These are phyloP conservation scores for Cymbopogon flexuosus DNA, from an alignment of 202 grass and related monocot genomes.

Conservation along the genomic window DNA sequence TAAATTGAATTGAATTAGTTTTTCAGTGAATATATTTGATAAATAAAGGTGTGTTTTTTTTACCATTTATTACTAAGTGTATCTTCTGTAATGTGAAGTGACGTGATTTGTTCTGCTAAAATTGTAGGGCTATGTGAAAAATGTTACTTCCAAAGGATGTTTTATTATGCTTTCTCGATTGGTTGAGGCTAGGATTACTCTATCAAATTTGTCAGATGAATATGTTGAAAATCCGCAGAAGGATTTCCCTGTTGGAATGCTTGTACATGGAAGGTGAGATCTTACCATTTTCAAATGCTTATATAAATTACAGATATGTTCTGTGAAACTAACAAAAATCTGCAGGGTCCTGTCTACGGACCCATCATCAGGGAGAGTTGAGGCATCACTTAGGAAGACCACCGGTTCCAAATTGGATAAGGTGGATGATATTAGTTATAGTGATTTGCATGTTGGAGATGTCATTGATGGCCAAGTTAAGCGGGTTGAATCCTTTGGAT, in stretches of 20 bases:
- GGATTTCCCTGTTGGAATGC: slow-evolving; percentile 75
- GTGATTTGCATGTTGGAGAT: slow-evolving; percentile 63
- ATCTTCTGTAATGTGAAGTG: not conserved
- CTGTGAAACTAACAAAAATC: slow-evolving; percentile 17
- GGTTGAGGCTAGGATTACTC: slow-evolving; percentile 71
- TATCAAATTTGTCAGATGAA: slow-evolving; percentile 85
- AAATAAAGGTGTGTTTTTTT: not conserved
- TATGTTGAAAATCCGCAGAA: slow-evolving; percentile 79
- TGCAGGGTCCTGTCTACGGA: slow-evolving; percentile 71
- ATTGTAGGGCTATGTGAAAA: slow-evolving; percentile 91
- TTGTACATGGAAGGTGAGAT: slow-evolving; percentile 80
- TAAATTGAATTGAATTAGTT: not conserved
- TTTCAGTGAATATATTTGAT: not conserved
- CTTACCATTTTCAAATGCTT: slow-evolving; percentile 11
- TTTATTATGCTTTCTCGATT: slow-evolving; percentile 82
- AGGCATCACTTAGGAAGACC: slow-evolving; percentile 63
- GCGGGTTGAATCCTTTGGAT: slow-evolving; percentile 71
- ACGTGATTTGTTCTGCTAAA: not conserved
- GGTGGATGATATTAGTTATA: slow-evolving; percentile 34
- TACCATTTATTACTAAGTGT: not conserved
- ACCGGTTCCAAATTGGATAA: slow-evolving; percentile 46
- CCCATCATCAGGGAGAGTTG: slow-evolving; percentile 63
- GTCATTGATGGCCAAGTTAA: slow-evolving; percentile 74
- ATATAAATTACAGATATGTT: not conserved
- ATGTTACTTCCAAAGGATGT: slow-evolving; percentile 78